Base-by-base conservation (phyloP, 257 asterid species). In the Ballota nigra region DNA sequence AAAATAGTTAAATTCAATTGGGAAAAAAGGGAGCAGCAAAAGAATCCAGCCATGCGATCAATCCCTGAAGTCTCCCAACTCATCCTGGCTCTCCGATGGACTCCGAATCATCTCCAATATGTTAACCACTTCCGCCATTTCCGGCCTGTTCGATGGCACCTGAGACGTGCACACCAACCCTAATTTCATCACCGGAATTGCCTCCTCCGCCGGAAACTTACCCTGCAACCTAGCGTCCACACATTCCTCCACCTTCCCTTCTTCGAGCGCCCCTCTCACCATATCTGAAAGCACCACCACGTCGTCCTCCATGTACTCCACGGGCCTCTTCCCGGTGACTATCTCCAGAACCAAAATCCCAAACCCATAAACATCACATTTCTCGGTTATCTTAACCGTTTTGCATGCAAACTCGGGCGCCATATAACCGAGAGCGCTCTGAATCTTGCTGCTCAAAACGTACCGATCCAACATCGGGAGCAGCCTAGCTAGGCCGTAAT, bases 251-350 rank as follows among this genome's bases (percentile, higher is more conserved):
- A 88, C 86, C 71, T 78, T 72, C 47, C 98, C 95, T 73, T 86
- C 97, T 72, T 90, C 97, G 34, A 92, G 47, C 1, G 96, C 89
- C 58, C 91, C 96, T 75, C 98, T 80, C 62, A 92, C 89, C 98
- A 90, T 90, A 79, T 92, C 98, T 40, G 91, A 90, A 7, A 92
- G 86, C 66, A 90, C 95, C 15, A 92, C 91, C 0, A 92, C 98
- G 4, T 92, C 98, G 47, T 92, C 98, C 83, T 92, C 97, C 96
- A 84, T 88, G 78, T 92, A 92, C 86, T 92, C 98, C 3, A 92
- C 97, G 0, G 98, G 97, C 78, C 91, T 86, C 83, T 82, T 89
- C 11, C 98, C 98, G 0, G 95, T 86, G 1, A 90, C 88, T 4
- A 85, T 73, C 83, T 92, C 98, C 71, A 92, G 77, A 45, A 85